Evolutionary conservation across 129 eudicot genomes (phyloP), one percentile per base, ranked within the genome.

Genomic region (Apium graveolens): DNA sequence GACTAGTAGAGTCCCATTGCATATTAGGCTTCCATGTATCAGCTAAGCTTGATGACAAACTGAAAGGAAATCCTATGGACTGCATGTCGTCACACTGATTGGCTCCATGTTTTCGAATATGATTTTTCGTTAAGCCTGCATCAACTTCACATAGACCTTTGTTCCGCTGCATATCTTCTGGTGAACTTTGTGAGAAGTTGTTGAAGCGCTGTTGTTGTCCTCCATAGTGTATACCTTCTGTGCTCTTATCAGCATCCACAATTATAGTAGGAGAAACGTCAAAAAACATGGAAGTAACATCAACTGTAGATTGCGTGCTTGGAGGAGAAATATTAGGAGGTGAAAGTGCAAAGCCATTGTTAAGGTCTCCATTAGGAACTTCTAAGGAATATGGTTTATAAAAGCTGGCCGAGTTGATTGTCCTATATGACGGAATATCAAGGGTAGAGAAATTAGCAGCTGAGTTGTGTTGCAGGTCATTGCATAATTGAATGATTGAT

Each of bases 1-100:
- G 87, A 80, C 97, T 87, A 2, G 89, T 81, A 39, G 96, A 89
- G 38, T 91, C 98, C 98, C 98, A 93, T 83, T 91, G 82, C 82
- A 83, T 65, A 82, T 78, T 87, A 45, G 79, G 81, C 86, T 83
- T 84, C 92, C 86, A 83, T 63, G 83, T 79, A 69, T 88, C 89
- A 31, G 77, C 74, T 0, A 73, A 65, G 72, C 78, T 48, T 14
- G 88, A 62, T 29, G 92, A 88, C 86, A 88, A 79, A 71, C 85
- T 89, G 73, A 87, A 93, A 20, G 97, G 98, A 48, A 90, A 91
- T 37, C 80, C 91, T 76, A 79, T 69, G 37, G 91, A 78, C 74
- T 84, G 62, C 6, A 83, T 78, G 74, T 76, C 84, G 31, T 51
- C 85, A 87, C 92, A 78, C 70, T 83, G 81, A 42, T 73, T 76